Base-by-base conservation (phyloP, 1,139 yeast genomes). In the Yamadazyma aaseri region DNA sequence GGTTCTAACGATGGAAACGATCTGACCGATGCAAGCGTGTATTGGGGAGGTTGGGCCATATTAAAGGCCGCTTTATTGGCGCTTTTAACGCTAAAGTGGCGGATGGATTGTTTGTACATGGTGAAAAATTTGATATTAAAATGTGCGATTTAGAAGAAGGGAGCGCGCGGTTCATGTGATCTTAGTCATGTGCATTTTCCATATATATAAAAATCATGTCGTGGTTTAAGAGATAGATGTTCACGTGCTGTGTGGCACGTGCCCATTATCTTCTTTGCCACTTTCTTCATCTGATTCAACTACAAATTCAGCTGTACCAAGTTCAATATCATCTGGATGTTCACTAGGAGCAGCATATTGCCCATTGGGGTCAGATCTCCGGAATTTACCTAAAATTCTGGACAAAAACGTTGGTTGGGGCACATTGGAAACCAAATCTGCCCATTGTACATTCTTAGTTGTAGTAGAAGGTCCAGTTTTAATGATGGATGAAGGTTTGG, bases 1-100 rank as follows among this genome's bases (percentile, higher is more conserved):
- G 98, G 98, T 58, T 87, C 96, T 39, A 92, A 71, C 6, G 95
- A 82, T 25, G 98, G 98, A 58, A 92, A 92, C 13, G 80, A 59
- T 42, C 97, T 78, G 35, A 87, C 62, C 4, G 95, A 76, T n/a
- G 95, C 81, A 44, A 90, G 67, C 0, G 92, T 87, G 50, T 79
- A 86, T 46, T 73, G 68, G 20, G 96, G 86, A 12, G 95, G 92
- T 32, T 52, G 47, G 20, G 56, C 54, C 20, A 62, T 41, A 26
- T 59, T 53, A 42, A 66, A 60, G 13, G 33, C 33, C 18, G 17
- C 32, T 12, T 16, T 13, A 7, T 6, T 14, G 20, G 26, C 28
- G 20, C 59, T 63, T 27, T 47, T 51, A 2, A 69, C 63, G 27
- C 71, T 69, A 45, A 64, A 48, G 13, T 46, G 45, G 42, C 71